phyloP scores from a whole-genome alignment of 768 basidiomycete species.

The Neoboletus subvelutipes region DNA sequence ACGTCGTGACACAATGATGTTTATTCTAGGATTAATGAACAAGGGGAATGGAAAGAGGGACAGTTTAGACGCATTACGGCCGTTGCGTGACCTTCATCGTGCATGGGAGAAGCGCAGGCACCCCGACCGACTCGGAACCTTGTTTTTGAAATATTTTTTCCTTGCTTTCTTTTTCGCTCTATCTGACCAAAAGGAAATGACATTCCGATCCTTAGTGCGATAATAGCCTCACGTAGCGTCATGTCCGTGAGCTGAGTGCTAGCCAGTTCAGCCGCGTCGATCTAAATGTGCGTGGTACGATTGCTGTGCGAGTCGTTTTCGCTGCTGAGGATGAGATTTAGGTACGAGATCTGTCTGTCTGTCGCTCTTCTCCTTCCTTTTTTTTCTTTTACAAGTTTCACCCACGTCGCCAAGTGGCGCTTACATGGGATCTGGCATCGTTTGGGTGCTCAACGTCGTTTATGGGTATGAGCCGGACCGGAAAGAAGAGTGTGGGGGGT shows the following conservation, averaged over 20 bases:
- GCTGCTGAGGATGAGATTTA: constrained; percentile 10
- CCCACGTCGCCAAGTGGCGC: neutral
- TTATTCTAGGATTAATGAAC: constrained; percentile 30
- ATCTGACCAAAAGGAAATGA: neutral
- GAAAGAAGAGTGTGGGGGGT: neutral
- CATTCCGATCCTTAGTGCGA: constrained; percentile 6
- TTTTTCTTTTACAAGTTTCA: neutral
- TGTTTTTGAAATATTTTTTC: constrained; percentile 12
- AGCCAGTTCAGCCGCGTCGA: constrained; percentile 5
- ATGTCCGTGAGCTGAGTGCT: neutral
- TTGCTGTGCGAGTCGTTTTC: constrained; percentile 1
- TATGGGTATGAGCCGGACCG: neutral
- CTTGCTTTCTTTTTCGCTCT: neutral
- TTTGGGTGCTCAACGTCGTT: neutral
- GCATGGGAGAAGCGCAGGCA: constrained; percentile 22
- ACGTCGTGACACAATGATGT: constrained; percentile 10
- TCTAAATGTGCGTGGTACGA: constrained; percentile 5
- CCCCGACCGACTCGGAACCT: constrained; percentile 30
- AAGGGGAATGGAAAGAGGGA: constrained; percentile 16
- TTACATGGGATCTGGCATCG: neutral
- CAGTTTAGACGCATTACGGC: constrained; percentile 23
- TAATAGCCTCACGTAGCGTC: neutral
- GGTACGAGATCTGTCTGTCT: constrained; percentile 13
- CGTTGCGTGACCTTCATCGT: constrained; percentile 9
- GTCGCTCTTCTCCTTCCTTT: neutral